Conservation (phyloP, 176 grass and related monocot genomes). For the Cenchrus americanus region DNA sequence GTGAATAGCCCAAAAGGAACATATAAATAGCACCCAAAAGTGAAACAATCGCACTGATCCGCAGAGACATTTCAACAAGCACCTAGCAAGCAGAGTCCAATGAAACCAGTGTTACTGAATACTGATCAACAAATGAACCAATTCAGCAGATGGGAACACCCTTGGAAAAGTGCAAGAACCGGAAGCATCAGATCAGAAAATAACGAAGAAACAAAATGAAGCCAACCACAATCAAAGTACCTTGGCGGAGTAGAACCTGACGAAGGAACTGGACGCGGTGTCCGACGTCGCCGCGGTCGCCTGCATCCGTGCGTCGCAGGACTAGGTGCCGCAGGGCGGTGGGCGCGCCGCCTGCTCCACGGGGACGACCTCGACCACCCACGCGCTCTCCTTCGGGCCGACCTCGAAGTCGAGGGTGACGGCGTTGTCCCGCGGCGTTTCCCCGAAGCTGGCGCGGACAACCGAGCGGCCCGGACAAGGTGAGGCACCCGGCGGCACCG, state of each 20-base stretch:
- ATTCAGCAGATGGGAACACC: no score
- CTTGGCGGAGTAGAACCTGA: slow-evolving; percentile 45
- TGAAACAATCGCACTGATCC: background rate
- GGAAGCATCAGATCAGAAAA: background rate
- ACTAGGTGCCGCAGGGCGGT: slow-evolving; percentile 24
- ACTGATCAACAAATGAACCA: no score
- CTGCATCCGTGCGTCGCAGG: slow-evolving; percentile 42
- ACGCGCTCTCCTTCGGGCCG: slow-evolving; percentile 32
- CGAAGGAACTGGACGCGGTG: slow-evolving; percentile 28
- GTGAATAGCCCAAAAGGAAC: no score
- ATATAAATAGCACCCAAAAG: background rate
- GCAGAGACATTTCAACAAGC: slow-evolving; percentile 36
- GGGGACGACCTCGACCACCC: slow-evolving; percentile 50
- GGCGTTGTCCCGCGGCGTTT: slow-evolving; percentile 27
- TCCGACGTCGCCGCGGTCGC: background rate
- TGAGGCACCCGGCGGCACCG: slow-evolving; percentile 22
- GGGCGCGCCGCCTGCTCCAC: background rate
- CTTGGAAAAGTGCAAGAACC: slow-evolving; percentile 9
- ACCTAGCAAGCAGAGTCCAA: slow-evolving; percentile 12
- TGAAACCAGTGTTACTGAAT: no score
- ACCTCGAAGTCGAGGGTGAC: slow-evolving; percentile 42
- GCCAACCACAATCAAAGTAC: slow-evolving; percentile 3
- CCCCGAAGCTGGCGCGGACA: slow-evolving; percentile 45
- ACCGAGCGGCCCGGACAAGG: slow-evolving; percentile 45
- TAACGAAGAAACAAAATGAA: slow-evolving; percentile 17